These are phyloP conservation scores for Panellus pusillus DNA, from an alignment of 768 basidiomycete genomes.

Conservation along the genomic window DNA sequence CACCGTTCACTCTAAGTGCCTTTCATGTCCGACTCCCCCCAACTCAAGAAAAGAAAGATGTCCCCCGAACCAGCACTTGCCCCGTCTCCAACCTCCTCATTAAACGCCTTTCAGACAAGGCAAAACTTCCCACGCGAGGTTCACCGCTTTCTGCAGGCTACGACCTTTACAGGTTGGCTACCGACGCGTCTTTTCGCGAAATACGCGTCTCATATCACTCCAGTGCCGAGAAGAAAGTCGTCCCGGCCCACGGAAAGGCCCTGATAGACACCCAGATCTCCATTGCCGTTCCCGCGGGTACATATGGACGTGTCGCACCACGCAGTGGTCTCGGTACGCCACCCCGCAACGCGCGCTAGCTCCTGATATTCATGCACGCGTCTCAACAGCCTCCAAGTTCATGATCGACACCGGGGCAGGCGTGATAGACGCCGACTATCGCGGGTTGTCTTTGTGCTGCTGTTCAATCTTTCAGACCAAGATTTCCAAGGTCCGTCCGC, in stretches of 20 bases:
- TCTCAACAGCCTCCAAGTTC: constrained; percentile 80
- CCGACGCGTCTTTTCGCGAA: constrained; percentile 7
- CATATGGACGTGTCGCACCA: constrained; percentile 96
- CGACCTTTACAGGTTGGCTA: constrained; percentile 85
- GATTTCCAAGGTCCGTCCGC: constrained; percentile 74
- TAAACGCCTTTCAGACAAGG: constrained; percentile 82
- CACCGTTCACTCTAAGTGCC: no score
- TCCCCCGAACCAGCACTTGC: constrained; percentile 40
- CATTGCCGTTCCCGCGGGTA: constrained; percentile 89
- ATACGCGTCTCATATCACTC: constrained; percentile 2
- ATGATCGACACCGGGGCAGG: constrained; percentile 99
- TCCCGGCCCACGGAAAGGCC: constrained; percentile 91
- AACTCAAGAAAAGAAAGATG: constrained; percentile 63
- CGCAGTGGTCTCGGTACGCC: constrained; percentile 87
- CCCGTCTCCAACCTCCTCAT: constrained; percentile 64
- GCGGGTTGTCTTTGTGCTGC: constrained; percentile 88
- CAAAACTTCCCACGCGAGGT: constrained; percentile 83
- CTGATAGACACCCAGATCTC: constrained; percentile 90
- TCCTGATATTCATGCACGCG: neutral
- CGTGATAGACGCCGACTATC: constrained; percentile 95
- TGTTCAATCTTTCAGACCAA: constrained; percentile 89
- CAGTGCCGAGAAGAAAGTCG: constrained; percentile 83
- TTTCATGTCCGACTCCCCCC: constrained; percentile 33
- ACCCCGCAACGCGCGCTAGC: neutral
- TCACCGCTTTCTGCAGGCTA: constrained; percentile 89